These are phyloP conservation scores for Entoloma clypeatum DNA, from an alignment of 1,284 basidiomycete genomes.

Conservation along the genomic window DNA sequence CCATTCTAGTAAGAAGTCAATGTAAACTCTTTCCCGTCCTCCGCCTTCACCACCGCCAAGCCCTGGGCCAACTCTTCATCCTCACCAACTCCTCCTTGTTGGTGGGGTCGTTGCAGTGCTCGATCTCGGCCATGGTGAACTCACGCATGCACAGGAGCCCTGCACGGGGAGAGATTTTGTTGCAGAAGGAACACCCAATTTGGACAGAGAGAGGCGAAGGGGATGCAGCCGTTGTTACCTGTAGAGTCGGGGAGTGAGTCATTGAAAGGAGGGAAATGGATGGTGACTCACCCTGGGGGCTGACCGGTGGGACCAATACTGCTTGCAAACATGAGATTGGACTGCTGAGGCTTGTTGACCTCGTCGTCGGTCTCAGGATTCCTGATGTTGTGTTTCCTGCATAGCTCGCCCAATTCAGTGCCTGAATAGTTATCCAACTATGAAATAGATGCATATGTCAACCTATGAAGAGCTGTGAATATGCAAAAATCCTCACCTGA, in stretches of 20 bases:
- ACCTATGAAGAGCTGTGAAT: not conserved
- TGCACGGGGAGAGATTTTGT: conserved; percentile 95
- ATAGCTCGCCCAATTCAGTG: conserved; percentile 83
- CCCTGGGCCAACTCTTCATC: no score
- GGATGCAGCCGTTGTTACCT: conserved; percentile 94
- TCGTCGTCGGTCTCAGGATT: conserved; percentile 93
- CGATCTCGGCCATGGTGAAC: conserved; percentile 99
- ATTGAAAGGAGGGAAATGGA: conserved; percentile 33
- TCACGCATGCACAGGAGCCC: conserved; percentile 95
- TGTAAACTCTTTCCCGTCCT: no score
- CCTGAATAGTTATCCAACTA: conserved; percentile 96
- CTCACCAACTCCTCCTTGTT: no score
- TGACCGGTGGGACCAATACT: no score
- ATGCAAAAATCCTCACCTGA: conserved; percentile 52
- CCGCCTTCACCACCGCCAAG: no score
- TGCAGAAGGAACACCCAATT: conserved; percentile 94
- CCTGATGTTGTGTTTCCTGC: conserved; percentile 76
- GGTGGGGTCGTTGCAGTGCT: conserved; percentile 94
- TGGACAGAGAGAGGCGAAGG: conserved; percentile 97
- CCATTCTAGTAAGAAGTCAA: conserved; percentile 71
- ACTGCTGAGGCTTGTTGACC: conserved; percentile 87
- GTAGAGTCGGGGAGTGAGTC: conserved; percentile 97
- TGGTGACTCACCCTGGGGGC: no score
- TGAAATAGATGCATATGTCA: conserved; percentile 7
- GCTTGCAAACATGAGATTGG: no score